phyloP scores from a whole-genome alignment of 1,139 yeast genomes.

The Kodamaea suecica region DNA sequence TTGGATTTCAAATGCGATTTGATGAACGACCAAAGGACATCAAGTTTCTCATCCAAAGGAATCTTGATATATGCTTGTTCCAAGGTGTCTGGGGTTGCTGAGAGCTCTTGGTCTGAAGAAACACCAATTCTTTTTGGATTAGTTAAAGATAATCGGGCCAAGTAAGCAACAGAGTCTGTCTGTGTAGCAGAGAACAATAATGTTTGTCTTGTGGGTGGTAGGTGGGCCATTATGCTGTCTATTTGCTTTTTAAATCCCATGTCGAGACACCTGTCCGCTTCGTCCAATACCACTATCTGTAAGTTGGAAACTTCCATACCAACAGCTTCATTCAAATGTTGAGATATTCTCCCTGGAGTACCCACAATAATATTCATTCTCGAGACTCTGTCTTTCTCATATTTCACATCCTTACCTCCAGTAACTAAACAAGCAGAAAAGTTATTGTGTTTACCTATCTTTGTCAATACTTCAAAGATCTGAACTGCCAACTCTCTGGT shows the following conservation, averaged over 20 bases:
- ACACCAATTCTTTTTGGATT: constrained; percentile 74
- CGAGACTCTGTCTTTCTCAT: constrained; percentile 80
- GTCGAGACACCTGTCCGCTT: constrained; percentile 93
- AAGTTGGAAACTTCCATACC: constrained; percentile 78
- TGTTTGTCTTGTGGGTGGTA: constrained; percentile 87
- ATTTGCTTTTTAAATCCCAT: constrained; percentile 93
- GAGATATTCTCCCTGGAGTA: constrained; percentile 93
- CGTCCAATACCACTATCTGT: constrained; percentile 84
- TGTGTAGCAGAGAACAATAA: constrained; percentile 91
- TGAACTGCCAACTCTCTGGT: constrained; percentile 94
- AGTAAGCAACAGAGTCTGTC: constrained; percentile 78
- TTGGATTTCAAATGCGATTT: constrained; percentile 84
- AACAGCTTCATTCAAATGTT: constrained; percentile 91
- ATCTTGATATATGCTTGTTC: constrained; percentile 79
- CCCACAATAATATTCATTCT: constrained; percentile 86
- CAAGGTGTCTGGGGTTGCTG: constrained; percentile 76
- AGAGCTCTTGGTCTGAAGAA: constrained; percentile 45
- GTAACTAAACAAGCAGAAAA: constrained; percentile 94
- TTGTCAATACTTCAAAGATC: constrained; percentile 83
- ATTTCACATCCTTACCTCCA: constrained; percentile 92
- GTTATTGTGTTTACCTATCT: constrained; percentile 75
- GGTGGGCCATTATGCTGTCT: constrained; percentile 78
- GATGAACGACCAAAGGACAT: constrained; percentile 83
- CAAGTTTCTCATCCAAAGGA: constrained; percentile 76
- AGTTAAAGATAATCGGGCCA: constrained; percentile 83